Conservation (phyloP, 2,329 filamentous ascomycete species). For the Reticulascus tulasneorum region DNA sequence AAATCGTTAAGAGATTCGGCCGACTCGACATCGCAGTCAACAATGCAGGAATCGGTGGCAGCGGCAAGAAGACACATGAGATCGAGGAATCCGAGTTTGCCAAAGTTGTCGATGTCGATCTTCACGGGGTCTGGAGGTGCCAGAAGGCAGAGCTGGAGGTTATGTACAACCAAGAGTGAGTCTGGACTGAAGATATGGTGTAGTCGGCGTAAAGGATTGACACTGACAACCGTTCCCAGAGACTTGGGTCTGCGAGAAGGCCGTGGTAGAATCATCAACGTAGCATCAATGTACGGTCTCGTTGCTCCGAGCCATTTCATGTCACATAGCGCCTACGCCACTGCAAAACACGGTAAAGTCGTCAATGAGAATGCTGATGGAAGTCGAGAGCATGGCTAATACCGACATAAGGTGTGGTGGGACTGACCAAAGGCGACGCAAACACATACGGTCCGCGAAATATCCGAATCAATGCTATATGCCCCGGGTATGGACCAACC, state of each 20-base stretch:
- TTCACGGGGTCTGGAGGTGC: slow-evolving; percentile 54
- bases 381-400: too few species aligned
- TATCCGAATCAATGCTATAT: slow-evolving; percentile 59
- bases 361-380: too few species aligned
- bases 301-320: slow-evolving; percentile 32
- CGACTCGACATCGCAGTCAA: slow-evolving; percentile 54
- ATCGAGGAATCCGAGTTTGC: slow-evolving; percentile 43
- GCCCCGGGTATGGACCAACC: slow-evolving; percentile 39
- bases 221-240: slow-evolving; percentile 14
- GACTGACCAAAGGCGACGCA: slow-evolving; percentile 51
- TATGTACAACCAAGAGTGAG: slow-evolving; percentile 48
- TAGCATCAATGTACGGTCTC: slow-evolving; percentile 48
- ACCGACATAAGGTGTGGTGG: slow-evolving; percentile 32
- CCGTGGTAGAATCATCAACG: slow-evolving; percentile 51
- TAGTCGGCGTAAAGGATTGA: background rate
- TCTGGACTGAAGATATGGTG: background rate
- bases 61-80: slow-evolving; percentile 39
- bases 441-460: slow-evolving; percentile 44
- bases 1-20: slow-evolving; percentile 41
- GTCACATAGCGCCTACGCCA: slow-evolving; percentile 42
- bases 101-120: slow-evolving; percentile 47
- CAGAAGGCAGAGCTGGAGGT: slow-evolving; percentile 47
- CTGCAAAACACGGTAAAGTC: slow-evolving; percentile 46
- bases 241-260: slow-evolving; percentile 33
- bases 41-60: slow-evolving; percentile 47